These are phyloP conservation scores for Fusarium sp. DNA, from an alignment of 2,329 filamentous ascomycete genomes.

Conservation along the genomic window DNA sequence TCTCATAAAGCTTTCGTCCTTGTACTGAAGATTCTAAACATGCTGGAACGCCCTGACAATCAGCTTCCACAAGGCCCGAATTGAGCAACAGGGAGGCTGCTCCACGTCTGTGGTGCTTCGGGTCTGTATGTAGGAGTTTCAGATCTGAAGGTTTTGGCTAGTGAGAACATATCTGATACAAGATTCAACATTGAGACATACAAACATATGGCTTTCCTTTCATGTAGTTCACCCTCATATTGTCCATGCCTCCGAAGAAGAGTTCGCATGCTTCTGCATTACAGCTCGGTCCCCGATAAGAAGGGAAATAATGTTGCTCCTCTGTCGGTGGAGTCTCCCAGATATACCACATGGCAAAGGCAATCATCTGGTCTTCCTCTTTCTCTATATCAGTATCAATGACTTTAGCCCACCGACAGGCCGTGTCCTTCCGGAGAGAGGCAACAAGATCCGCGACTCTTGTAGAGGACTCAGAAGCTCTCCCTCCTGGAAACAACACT, in stretches of 20 bases:
- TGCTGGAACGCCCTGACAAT: constrained; percentile 47
- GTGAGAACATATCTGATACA: not conserved
- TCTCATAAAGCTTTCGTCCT: constrained; percentile 48
- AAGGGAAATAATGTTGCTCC: constrained; percentile 36
- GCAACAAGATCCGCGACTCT: constrained; percentile 37
- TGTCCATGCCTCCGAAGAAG: constrained; percentile 46
- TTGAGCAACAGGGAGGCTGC: constrained; percentile 47
- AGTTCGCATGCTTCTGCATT: constrained; percentile 48
- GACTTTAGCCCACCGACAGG: constrained; percentile 49
- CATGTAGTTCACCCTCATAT: constrained; percentile 44
- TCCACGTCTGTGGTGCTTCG: constrained; percentile 49
- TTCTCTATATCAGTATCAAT: constrained; percentile 46
- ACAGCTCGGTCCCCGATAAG: constrained; percentile 42
- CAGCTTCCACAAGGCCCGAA: constrained; percentile 49
- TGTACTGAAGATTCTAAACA: constrained; percentile 50
- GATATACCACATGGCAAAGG: constrained; percentile 51
- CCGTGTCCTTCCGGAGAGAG: constrained; percentile 36
- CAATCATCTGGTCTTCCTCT: constrained; percentile 44
- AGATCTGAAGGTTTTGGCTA: constrained; percentile 42
- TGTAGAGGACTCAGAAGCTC: constrained; percentile 28
- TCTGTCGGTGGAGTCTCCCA: constrained; percentile 37
- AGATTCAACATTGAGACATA: constrained; percentile 36
- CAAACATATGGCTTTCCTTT: constrained; percentile 48
- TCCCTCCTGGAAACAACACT: constrained; percentile 46
- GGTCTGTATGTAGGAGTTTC: constrained; percentile 50